Conservation (phyloP, 805 yeast species). For the Tanozyma kutaoensis region DNA sequence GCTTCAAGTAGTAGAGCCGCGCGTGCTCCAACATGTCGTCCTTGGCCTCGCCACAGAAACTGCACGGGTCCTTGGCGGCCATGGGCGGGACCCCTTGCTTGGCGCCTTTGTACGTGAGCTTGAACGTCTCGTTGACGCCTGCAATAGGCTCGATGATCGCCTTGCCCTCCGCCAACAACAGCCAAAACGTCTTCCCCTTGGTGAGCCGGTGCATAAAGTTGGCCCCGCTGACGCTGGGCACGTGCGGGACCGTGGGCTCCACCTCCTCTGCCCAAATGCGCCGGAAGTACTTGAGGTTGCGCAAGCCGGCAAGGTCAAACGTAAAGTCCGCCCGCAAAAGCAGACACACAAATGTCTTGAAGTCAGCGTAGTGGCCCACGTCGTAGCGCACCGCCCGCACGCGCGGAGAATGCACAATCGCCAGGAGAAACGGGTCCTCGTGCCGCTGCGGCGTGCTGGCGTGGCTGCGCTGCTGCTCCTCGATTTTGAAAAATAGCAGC, state of each 20-base stretch:
- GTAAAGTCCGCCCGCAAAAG: conserved; percentile 19
- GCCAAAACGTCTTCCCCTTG: conserved; percentile 38
- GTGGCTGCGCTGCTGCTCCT: conserved; percentile 18
- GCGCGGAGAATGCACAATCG: conserved; percentile 20
- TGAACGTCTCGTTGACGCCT: conserved; percentile 67
- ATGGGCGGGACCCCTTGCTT: conserved; percentile 29
- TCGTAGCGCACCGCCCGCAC: conserved; percentile 31
- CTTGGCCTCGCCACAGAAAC: conserved; percentile 73
- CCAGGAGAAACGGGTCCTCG: conserved; percentile 5
- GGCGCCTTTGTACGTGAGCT: conserved; percentile 19
- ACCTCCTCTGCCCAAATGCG: conserved; percentile 63
- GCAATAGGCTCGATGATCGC: conserved; percentile 79
- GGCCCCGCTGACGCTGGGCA: conserved; percentile 41
- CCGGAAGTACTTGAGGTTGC: conserved; percentile 46
- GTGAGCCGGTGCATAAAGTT: conserved; percentile 29
- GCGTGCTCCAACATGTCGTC: conserved; percentile 63
- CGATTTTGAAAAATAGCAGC: conserved; percentile 41
- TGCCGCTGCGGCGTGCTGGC: conserved; percentile 1
- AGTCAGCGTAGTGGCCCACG: conserved; percentile 28
- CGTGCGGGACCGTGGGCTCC: conserved; percentile 28
- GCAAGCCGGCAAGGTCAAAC: conserved; percentile 27
- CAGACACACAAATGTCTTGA: conserved; percentile 24
- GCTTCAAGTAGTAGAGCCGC: conserved; percentile 56
- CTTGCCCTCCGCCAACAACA: conserved; percentile 63
- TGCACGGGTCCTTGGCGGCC: conserved; percentile 64